phyloP scores from a whole-genome alignment of 78 protist genomes.

The Dictyostelium brefeldianum region DNA sequence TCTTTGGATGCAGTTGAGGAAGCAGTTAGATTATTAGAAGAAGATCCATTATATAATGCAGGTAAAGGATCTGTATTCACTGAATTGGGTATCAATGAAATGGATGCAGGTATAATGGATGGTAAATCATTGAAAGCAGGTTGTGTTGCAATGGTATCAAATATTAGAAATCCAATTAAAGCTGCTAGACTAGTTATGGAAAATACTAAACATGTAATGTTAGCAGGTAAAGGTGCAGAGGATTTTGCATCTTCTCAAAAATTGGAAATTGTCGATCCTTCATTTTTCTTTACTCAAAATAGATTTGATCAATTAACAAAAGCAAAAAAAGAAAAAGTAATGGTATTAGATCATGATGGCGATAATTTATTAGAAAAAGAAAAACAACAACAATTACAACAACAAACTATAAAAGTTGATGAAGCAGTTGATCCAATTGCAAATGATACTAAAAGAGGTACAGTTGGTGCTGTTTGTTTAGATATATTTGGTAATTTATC shows the following conservation, averaged over 20 bases:
- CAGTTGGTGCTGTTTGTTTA: slow-evolving; percentile 87
- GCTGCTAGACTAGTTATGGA: slow-evolving; percentile 84
- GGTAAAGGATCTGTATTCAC: slow-evolving; percentile 83
- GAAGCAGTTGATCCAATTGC: slow-evolving; percentile 15
- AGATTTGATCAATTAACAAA: slow-evolving; percentile 34
- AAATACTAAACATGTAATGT: slow-evolving; percentile 26
- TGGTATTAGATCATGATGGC: slow-evolving; percentile 58
- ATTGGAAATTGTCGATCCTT: slow-evolving; percentile 55
- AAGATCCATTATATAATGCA: slow-evolving; percentile 80
- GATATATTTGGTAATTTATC: slow-evolving; percentile 83
- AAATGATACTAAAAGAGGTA: slow-evolving; percentile 46
- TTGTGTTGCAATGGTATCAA: slow-evolving; percentile 49
- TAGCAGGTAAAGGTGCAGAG: slow-evolving; percentile 78
- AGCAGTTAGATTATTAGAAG: slow-evolving; percentile 76
- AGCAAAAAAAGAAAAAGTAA: slow-evolving; percentile 2
- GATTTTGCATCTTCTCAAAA: slow-evolving; percentile 15
- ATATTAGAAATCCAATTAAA: slow-evolving; percentile 72
- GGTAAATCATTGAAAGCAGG: slow-evolving; percentile 70
- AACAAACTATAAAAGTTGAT: neutral
- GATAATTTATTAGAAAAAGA: neutral
- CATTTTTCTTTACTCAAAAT: slow-evolving; percentile 55
- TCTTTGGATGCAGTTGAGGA: slow-evolving; percentile 82
- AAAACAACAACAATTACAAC: neutral
- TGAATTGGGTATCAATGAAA: slow-evolving; percentile 47
- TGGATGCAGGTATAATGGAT: slow-evolving; percentile 85